A percentile compares a stretch with the other conserved stretches of the same genome.
These are phyloP conservation scores for Phaeosphaeria sp. DNA, from an alignment of 2,329 filamentous ascomycete species.

Conservation along the genomic window DNA sequence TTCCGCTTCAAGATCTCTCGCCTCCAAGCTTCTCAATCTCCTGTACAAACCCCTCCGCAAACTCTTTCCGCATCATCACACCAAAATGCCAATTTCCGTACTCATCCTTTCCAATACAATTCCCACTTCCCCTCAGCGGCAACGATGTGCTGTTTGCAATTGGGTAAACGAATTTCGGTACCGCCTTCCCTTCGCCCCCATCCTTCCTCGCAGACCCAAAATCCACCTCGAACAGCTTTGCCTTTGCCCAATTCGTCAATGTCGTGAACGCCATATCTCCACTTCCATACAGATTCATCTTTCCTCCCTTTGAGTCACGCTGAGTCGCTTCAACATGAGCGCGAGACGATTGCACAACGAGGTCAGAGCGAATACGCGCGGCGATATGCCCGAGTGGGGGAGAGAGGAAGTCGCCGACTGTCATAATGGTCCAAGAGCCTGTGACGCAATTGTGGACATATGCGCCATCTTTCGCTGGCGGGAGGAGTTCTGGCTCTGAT, in stretches of 20 bases:
- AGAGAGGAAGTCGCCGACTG: conserved; percentile 14
- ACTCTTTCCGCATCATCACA: conserved; percentile 4
- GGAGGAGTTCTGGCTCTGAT: conserved; percentile 18
- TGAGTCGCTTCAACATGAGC: conserved; percentile 19
- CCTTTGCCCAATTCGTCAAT: conserved; percentile 25
- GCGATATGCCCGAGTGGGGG: conserved; percentile 29
- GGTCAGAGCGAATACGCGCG: conserved; percentile 26
- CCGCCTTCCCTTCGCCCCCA: background rate
- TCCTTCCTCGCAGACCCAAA: conserved; percentile 17
- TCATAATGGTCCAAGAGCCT: conserved; percentile 13
- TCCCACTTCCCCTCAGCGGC: conserved; percentile 12
- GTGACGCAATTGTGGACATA: conserved; percentile 24
- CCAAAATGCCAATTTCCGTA: conserved; percentile 28
- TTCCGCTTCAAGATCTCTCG: background rate
- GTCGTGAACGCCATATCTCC: conserved; percentile 9
- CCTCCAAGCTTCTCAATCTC: background rate
- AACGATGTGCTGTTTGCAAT: background rate
- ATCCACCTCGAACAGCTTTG: conserved; percentile 19
- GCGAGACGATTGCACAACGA: conserved; percentile 23
- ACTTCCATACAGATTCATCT: conserved; percentile 12
- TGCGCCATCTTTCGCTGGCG: conserved; percentile 5
- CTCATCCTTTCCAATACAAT: conserved; percentile 21
- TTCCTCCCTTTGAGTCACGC: background rate
- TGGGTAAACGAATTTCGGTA: conserved; percentile 7
- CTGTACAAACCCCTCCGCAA: background rate